Conservation (phyloP, 2,329 filamentous ascomycete genomes). For the Drechslerella dactyloides region DNA sequence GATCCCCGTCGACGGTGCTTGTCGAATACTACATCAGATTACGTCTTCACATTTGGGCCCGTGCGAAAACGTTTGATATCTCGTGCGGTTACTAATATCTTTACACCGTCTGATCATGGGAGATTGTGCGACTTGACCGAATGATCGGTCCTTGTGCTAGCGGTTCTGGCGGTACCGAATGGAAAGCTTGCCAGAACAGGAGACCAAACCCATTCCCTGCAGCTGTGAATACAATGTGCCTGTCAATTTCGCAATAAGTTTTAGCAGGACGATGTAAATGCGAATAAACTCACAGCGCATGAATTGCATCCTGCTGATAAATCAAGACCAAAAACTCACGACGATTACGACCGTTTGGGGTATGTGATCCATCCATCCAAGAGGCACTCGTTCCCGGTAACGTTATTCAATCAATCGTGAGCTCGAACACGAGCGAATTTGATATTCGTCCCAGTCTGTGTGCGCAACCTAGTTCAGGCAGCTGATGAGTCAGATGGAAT, state of each 20-base stretch:
- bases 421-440: neutral
- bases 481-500: slow-evolving; percentile 42
- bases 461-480: neutral
- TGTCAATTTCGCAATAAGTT: slow-evolving; percentile 8
- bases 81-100: too few species aligned
- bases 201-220: slow-evolving; percentile 40
- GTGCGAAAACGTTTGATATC: too few species aligned
- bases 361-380: too few species aligned
- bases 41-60: too few species aligned
- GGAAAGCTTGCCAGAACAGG: slow-evolving; percentile 36
- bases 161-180: slow-evolving; percentile 23
- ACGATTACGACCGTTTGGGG: neutral
- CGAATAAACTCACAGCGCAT: slow-evolving; percentile 9
- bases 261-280: neutral
- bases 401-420: too few species aligned
- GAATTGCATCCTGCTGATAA: slow-evolving; percentile 38
- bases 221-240: too few species aligned
- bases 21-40: too few species aligned
- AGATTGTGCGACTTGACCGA: too few species aligned
- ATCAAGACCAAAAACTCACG: slow-evolving; percentile 21
- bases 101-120: too few species aligned
- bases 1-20: too few species aligned
- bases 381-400: too few species aligned
- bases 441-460: slow-evolving; percentile 6
- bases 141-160: too few species aligned